A percentile compares a stretch with the other conserved stretches of the same genome.
These are phyloP conservation scores for Cryptococcus wingfieldii DNA, from an alignment of 1,284 basidiomycete species.

Conservation along the genomic window DNA sequence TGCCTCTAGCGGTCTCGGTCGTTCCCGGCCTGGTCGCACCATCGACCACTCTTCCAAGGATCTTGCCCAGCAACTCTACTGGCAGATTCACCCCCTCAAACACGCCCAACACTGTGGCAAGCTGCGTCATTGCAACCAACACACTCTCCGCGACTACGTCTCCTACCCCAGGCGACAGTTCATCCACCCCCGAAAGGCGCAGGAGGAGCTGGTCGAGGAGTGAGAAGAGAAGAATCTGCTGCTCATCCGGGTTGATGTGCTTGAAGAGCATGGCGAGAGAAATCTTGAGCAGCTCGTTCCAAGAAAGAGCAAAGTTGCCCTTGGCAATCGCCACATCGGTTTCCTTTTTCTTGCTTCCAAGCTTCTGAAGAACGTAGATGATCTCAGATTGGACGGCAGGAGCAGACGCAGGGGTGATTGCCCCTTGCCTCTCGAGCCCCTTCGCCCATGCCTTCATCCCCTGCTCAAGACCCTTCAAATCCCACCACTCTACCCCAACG, in stretches of 20 bases:
- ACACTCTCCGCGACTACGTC: constrained; percentile 76
- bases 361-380: constrained; percentile 71
- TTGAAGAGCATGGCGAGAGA: constrained; percentile 77
- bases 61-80: constrained; percentile 68
- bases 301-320: constrained; percentile 68
- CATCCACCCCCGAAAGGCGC: constrained; percentile 47
- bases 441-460: constrained; percentile 62
- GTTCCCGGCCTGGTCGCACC: constrained; percentile 72
- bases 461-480: constrained; percentile 65
- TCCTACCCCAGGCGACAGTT: constrained; percentile 66
- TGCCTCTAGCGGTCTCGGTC: constrained; percentile 88
- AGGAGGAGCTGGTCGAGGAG: constrained; percentile 66
- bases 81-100: constrained; percentile 66
- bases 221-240: constrained; percentile 83
- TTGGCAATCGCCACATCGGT: constrained; percentile 71
- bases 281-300: constrained; percentile 77
- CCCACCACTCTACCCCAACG: constrained; percentile 67
- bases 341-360: constrained; percentile 79
- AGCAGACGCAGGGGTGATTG: constrained; percentile 53
- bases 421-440: constrained; percentile 63
- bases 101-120: constrained; percentile 62
- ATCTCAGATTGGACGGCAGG: constrained; percentile 63
- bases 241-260: constrained; percentile 68
- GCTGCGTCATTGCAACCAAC: constrained; percentile 74
- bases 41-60: constrained; percentile 73